These are phyloP conservation scores for Penicillium taxi DNA, from an alignment of 495 filamentous ascomycete species.

Conservation along the genomic window DNA sequence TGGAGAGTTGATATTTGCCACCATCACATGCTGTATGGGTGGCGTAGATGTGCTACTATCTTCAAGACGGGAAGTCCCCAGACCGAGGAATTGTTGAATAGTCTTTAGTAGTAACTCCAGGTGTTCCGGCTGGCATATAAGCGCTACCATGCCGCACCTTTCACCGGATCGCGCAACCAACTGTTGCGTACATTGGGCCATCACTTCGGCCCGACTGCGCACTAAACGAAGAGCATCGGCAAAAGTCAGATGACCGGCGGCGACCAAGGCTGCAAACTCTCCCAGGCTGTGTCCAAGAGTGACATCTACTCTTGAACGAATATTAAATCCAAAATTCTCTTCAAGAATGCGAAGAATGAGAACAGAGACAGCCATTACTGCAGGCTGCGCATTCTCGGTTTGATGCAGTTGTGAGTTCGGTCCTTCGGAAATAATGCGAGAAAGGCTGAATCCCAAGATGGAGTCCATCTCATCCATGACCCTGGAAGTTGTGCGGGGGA, in stretches of 20 bases:
- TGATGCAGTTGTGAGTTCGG: slow-evolving; percentile 66
- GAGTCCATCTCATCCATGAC: slow-evolving; percentile 80
- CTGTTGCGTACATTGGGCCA: slow-evolving; percentile 65
- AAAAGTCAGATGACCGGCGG: slow-evolving; percentile 68
- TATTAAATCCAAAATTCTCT: slow-evolving; percentile 70
- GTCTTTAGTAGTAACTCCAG: slow-evolving; percentile 57
- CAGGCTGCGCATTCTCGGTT: slow-evolving; percentile 86
- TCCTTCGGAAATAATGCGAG: slow-evolving; percentile 70
- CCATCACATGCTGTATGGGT: slow-evolving; percentile 75
- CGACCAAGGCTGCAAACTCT: slow-evolving; percentile 86
- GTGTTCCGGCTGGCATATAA: slow-evolving; percentile 75
- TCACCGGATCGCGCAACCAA: slow-evolving; percentile 58
- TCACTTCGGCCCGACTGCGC: slow-evolving; percentile 69
- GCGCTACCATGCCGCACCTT: slow-evolving; percentile 83
- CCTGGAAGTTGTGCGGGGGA: slow-evolving; percentile 62
- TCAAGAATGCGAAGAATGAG: slow-evolving; percentile 87
- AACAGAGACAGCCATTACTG: slow-evolving; percentile 90
- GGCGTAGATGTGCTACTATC: slow-evolving; percentile 59
- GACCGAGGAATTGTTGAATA: slow-evolving; percentile 74
- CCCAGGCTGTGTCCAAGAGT: slow-evolving; percentile 91
- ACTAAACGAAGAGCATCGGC: slow-evolving; percentile 71
- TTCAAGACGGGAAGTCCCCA: slow-evolving; percentile 48
- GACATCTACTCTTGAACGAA: slow-evolving; percentile 60
- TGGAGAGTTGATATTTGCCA: slow-evolving; percentile 91
- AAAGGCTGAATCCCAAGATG: slow-evolving; percentile 58